Conservation (phyloP, 495 filamentous ascomycete genomes). For the Neurospora sp. region DNA sequence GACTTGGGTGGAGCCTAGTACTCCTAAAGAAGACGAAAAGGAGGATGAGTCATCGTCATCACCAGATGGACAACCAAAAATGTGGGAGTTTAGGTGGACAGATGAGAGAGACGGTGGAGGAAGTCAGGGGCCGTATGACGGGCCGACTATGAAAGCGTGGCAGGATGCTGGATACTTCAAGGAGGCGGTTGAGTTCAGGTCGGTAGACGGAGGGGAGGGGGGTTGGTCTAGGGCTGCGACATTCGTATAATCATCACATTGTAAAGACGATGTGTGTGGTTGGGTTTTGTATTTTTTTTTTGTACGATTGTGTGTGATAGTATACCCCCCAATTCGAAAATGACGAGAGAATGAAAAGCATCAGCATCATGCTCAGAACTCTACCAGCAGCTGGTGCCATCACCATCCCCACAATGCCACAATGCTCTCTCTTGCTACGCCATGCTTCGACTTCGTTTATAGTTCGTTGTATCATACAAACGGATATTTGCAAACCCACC, state of each 20-base stretch:
- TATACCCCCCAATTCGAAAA: background rate
- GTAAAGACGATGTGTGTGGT: background rate
- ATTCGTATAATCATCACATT: conserved; percentile 43
- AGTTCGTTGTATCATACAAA: background rate
- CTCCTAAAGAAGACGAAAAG: conserved; percentile 13
- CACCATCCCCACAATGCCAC: background rate
- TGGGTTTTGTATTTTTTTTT: background rate
- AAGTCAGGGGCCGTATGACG: conserved; percentile 80
- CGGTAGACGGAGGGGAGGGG: conserved; percentile 41
- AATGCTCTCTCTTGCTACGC: background rate
- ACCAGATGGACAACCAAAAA: conserved; percentile 23
- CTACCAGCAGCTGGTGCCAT: background rate
- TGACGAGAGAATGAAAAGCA: background rate
- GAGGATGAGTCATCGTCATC: background rate
- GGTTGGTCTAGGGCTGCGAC: conserved; percentile 51
- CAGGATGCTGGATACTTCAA: conserved; percentile 86
- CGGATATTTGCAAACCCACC: background rate
- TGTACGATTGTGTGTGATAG: background rate
- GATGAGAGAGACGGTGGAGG: conserved; percentile 76
- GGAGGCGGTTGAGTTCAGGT: conserved; percentile 81
- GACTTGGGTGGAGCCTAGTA: conserved; percentile 61
- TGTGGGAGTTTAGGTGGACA: conserved; percentile 90
- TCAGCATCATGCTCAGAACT: background rate
- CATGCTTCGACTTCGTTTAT: background rate
- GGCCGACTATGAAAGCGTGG: conserved; percentile 77